phyloP scores from a whole-genome alignment of 73 alveolate species.

The Halteria grandinella region DNA sequence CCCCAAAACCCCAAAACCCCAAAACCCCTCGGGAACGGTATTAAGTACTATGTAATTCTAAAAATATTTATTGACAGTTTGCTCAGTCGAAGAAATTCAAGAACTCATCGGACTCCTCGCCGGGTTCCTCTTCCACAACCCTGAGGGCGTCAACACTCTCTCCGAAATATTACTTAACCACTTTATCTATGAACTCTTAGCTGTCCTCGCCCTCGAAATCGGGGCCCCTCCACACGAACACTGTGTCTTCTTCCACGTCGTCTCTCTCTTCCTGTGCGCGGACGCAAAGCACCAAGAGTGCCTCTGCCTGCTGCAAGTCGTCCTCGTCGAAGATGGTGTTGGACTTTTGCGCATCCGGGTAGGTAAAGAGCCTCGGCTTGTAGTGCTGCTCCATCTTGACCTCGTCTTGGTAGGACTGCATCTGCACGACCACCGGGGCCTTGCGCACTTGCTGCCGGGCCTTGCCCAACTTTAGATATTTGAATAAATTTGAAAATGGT shows the following conservation, averaged over 20 bases:
- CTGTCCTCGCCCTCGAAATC: slow-evolving; percentile 45
- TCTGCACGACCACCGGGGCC: slow-evolving; percentile 62
- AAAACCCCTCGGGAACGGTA: too few species aligned
- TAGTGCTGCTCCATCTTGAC: slow-evolving; percentile 31
- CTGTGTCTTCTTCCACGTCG: slow-evolving; percentile 18
- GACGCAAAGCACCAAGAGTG: slow-evolving; percentile 56
- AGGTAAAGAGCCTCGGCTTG: slow-evolving; percentile 63
- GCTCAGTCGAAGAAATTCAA: slow-evolving; percentile 51
- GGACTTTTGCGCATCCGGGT: slow-evolving; percentile 43
- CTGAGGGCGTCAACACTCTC: slow-evolving; percentile 21
- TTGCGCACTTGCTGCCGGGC: slow-evolving; percentile 12
- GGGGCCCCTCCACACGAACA: slow-evolving; percentile 64
- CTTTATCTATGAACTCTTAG: slow-evolving; percentile 34
- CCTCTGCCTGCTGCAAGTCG: slow-evolving; percentile 70
- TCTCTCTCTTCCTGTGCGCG: slow-evolving; percentile 51
- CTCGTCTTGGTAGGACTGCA: slow-evolving; percentile 56
- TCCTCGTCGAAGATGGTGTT: slow-evolving; percentile 67
- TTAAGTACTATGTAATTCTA: too few species aligned
- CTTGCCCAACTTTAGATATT: slow-evolving; percentile 18
- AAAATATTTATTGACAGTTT: neutral
- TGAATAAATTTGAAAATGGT: neutral
- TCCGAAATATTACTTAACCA: slow-evolving; percentile 41
- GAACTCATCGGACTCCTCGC: slow-evolving; percentile 63
- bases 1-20: too few species aligned
- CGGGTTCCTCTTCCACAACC: slow-evolving; percentile 30